Percentiles rank a stretch among this genome's conserved stretches.
phyloP scores from a whole-genome alignment of 768 basidiomycete species.

The Lentinula edodes region DNA sequence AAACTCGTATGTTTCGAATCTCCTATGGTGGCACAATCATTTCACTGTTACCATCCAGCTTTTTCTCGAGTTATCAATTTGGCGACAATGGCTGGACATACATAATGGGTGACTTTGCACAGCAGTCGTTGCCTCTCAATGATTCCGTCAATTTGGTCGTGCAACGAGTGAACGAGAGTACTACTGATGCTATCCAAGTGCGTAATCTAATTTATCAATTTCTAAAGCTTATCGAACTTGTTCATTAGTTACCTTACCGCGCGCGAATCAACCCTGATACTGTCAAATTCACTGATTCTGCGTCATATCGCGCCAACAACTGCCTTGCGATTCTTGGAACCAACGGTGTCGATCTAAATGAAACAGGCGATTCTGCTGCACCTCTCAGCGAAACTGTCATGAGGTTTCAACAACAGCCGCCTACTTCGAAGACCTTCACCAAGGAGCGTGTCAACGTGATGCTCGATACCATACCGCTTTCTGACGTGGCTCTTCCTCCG shows the following conservation, averaged over 20 bases:
- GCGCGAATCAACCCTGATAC: constrained; percentile 24
- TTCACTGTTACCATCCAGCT: neutral
- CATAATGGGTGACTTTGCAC: constrained; percentile 26
- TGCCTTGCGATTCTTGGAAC: constrained; percentile 27
- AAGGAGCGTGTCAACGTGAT: constrained; percentile 24
- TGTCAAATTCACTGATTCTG: constrained; percentile 22
- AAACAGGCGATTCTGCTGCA: neutral
- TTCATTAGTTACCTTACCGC: constrained; percentile 27
- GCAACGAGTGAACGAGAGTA: constrained; percentile 17
- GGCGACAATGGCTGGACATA: constrained; percentile 10
- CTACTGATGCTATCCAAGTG: constrained; percentile 24
- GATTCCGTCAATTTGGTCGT: constrained; percentile 27
- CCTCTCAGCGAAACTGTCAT: constrained; percentile 1
- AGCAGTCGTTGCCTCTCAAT: constrained; percentile 25
- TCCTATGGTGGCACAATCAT: constrained; percentile 18
- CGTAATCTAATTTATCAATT: neutral
- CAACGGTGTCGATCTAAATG: constrained; percentile 24
- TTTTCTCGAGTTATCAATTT: constrained; percentile 11
- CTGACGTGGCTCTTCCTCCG: constrained; percentile 27
- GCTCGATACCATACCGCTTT: constrained; percentile 20
- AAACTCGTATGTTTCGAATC: constrained; percentile 24
- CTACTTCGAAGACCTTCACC: constrained; percentile 1
- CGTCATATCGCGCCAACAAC: constrained; percentile 25
- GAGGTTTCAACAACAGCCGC: constrained; percentile 9
- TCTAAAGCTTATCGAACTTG: neutral